Evolutionary conservation across 2,329 filamentous ascomycete species (phyloP).

Genomic region (Pseudocercospora vitis): DNA sequence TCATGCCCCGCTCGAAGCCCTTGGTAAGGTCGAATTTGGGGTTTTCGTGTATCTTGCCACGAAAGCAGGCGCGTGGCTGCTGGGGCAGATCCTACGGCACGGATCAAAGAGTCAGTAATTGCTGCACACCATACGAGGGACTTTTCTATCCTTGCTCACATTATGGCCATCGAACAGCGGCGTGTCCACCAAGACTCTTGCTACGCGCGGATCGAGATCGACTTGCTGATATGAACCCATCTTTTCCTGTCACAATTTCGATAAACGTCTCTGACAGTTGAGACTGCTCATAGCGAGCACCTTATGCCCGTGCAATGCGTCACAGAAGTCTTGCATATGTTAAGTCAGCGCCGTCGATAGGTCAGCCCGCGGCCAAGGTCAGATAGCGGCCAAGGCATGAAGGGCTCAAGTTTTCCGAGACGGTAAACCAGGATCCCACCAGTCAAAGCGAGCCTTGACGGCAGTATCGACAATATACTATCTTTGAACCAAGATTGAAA

Average conservation of each 20-base stretch:
- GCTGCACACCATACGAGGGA: neutral
- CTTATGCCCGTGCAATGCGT: too few species aligned
- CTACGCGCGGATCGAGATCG: conserved; percentile 3
- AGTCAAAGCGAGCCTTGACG: too few species aligned
- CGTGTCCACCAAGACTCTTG: neutral
- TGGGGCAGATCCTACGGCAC: neutral
- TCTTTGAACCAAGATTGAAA: neutral
- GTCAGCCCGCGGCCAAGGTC: neutral
- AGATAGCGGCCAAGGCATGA: conserved; percentile 7
- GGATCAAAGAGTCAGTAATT: neutral
- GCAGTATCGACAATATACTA: neutral
- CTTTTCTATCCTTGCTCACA: neutral
- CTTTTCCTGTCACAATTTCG: neutral
- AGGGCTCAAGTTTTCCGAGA: neutral
- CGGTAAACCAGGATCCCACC: neutral
- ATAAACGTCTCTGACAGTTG: too few species aligned
- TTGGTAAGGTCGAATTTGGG: conserved; percentile 38
- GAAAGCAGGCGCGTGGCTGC: conserved; percentile 26
- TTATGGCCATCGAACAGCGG: conserved; percentile 9
- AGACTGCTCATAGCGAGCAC: too few species aligned
- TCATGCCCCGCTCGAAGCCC: conserved; percentile 39
- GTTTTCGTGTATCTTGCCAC: conserved; percentile 38
- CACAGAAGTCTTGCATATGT: neutral
- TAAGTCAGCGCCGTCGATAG: conserved; percentile 6
- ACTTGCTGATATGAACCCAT: neutral